Evolutionary conservation across 2,329 filamentous ascomycete species (phyloP).

Genomic region (Capronia coronata): DNA sequence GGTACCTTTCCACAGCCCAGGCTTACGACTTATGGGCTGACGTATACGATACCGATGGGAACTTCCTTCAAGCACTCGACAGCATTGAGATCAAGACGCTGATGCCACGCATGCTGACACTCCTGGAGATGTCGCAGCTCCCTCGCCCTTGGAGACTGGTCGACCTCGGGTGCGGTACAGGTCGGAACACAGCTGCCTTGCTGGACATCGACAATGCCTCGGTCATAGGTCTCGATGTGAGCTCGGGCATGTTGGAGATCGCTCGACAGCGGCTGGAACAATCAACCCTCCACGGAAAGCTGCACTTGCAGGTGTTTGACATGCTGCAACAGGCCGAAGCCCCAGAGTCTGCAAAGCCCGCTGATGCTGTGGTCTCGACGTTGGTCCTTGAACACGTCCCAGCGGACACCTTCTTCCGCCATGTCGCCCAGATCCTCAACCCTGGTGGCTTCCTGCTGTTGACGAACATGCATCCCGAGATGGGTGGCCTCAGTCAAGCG

Average conservation of each 20-base stretch:
- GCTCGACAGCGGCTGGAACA: conserved; percentile 34
- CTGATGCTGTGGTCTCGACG: conserved; percentile 48
- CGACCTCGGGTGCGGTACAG: conserved; percentile 62
- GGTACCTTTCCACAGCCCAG: conserved; percentile 37
- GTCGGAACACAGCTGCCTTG: conserved; percentile 52
- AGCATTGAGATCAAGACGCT: conserved; percentile 49
- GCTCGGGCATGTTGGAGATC: conserved; percentile 51
- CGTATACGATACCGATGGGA: conserved; percentile 60
- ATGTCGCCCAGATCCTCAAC: conserved; percentile 40
- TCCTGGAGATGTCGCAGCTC: conserved; percentile 24
- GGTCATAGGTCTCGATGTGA: conserved; percentile 53
- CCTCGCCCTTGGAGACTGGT: conserved; percentile 39
- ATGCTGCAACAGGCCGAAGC: conserved; percentile 32
- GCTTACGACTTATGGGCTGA: conserved; percentile 48
- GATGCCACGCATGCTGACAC: conserved; percentile 45
- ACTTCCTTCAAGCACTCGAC: conserved; percentile 60
- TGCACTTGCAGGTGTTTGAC: conserved; percentile 37
- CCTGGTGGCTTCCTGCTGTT: conserved; percentile 49
- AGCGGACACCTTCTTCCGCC: conserved; percentile 49
- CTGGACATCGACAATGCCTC: conserved; percentile 30
- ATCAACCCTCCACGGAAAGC: not conserved
- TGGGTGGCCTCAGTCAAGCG: conserved; percentile 51
- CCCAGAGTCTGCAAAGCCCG: conserved; percentile 26
- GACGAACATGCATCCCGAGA: conserved; percentile 64
- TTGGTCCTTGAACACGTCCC: conserved; percentile 61